phyloP scores from a whole-genome alignment of 2,329 filamentous ascomycete species.

The Alternaria sp. region DNA sequence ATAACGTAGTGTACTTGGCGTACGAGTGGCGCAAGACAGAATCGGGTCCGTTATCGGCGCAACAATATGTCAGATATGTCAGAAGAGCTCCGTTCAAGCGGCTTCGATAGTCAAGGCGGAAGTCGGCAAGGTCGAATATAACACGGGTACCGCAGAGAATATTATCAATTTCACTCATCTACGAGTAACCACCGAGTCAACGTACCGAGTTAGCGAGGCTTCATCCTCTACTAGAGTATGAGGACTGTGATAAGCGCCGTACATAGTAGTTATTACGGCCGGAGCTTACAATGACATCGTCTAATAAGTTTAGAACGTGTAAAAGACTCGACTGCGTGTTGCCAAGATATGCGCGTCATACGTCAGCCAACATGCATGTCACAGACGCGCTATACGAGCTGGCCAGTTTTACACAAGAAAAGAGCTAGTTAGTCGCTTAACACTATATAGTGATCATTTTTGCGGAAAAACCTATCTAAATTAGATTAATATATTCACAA shows the following conservation, averaged over 20 bases:
- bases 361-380: not conserved
- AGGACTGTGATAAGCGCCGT: not conserved
- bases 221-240: not conserved
- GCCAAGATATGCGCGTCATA: not conserved
- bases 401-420: not conserved
- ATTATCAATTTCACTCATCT: no score
- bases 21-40: not conserved
- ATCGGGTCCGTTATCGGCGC: not conserved
- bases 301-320: not conserved
- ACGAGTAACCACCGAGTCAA: not conserved
- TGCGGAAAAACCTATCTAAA: not conserved
- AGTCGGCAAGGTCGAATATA: not conserved
- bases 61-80: not conserved
- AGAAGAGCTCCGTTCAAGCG: not conserved
- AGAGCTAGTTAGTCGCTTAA: not conserved
- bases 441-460: not conserved
- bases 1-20: not conserved
- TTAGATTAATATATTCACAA: no score
- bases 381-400: not conserved
- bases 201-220: not conserved
- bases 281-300: not conserved
- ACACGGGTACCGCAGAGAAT: no score
- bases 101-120: not conserved
- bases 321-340: not conserved
- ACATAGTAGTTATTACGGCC: not conserved